Percentiles rank a stretch among this genome's conserved stretches.
phyloP scores from a whole-genome alignment of 2,329 filamentous ascomycete genomes.

The Cordyceps tenuipes region DNA sequence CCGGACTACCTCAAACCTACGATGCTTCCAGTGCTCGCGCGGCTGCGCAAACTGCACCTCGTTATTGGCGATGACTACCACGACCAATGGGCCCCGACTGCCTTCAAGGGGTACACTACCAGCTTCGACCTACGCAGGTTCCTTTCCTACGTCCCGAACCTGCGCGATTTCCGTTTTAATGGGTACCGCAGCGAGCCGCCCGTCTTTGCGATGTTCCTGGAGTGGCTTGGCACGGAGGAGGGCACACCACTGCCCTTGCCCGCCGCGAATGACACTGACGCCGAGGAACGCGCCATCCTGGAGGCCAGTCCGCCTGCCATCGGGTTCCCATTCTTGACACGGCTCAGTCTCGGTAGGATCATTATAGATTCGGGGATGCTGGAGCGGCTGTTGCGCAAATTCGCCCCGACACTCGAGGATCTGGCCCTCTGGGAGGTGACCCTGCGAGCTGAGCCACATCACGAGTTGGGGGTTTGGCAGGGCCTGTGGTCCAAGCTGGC shows the following conservation, averaged over 20 bases:
- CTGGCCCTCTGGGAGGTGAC: constrained; percentile 39
- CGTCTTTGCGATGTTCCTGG: constrained; percentile 24
- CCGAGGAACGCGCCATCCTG: constrained; percentile 1
- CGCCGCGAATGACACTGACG: neutral
- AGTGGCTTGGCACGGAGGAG: constrained; percentile 27
- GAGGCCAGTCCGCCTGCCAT: constrained; percentile 18
- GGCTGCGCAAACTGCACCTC: constrained; percentile 36
- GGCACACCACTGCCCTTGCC: neutral
- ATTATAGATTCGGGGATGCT: constrained; percentile 23
- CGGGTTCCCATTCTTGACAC: constrained; percentile 26
- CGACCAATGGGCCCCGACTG: neutral
- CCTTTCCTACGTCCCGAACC: constrained; percentile 29
- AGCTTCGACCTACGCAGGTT: constrained; percentile 25
- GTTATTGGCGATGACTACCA: constrained; percentile 9
- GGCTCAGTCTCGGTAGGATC: constrained; percentile 37
- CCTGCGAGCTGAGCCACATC: neutral
- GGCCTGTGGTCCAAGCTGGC: constrained; percentile 28
- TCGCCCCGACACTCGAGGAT: constrained; percentile 33
- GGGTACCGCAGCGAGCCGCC: constrained; percentile 7
- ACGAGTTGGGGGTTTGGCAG: constrained; percentile 26
- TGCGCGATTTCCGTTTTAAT: constrained; percentile 48
- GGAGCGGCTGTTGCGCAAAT: constrained; percentile 30
- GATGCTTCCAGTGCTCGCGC: constrained; percentile 33
- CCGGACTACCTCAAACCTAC: constrained; percentile 28
- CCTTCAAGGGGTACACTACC: neutral